phyloP scores from a whole-genome alignment of 2,329 filamentous ascomycete genomes.

The Leptosphaerulina australis region DNA sequence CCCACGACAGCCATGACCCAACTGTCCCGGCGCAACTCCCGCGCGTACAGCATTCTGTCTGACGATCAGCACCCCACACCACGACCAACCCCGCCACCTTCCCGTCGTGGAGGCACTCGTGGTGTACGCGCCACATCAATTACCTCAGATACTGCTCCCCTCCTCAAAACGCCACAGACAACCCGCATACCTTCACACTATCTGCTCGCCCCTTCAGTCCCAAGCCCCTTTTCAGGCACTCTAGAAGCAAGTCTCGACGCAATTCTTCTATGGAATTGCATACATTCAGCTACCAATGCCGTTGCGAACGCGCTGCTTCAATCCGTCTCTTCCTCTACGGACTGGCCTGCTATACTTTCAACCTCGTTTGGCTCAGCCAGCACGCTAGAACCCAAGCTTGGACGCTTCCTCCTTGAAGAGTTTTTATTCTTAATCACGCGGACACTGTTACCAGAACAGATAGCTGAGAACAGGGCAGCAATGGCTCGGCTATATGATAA shows the following conservation, averaged over 20 bases:
- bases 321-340: constrained; percentile 8
- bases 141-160: neutral
- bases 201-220: constrained; percentile 26
- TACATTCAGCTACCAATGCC: neutral
- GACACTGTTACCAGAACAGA: constrained; percentile 35
- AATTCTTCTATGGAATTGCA: constrained; percentile 21
- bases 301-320: constrained; percentile 19
- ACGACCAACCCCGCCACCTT: neutral
- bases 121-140: neutral
- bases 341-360: constrained; percentile 21
- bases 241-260: constrained; percentile 33
- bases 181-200: constrained; percentile 21
- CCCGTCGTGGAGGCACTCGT: neutral
- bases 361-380: neutral
- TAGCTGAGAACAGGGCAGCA: constrained; percentile 28
- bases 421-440: constrained; percentile 34
- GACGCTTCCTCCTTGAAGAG: constrained; percentile 21
- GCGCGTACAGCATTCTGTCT: constrained; percentile 14
- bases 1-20: neutral
- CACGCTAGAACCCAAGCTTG: neutral
- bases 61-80: constrained; percentile 7
- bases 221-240: constrained; percentile 32
- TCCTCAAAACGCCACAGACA: neutral
- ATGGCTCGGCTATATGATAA: constrained; percentile 29
- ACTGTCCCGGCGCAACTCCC: constrained; percentile 1